Base-by-base conservation (phyloP, 2,329 filamentous ascomycete genomes). In the Trichoderma afroharzianum region DNA sequence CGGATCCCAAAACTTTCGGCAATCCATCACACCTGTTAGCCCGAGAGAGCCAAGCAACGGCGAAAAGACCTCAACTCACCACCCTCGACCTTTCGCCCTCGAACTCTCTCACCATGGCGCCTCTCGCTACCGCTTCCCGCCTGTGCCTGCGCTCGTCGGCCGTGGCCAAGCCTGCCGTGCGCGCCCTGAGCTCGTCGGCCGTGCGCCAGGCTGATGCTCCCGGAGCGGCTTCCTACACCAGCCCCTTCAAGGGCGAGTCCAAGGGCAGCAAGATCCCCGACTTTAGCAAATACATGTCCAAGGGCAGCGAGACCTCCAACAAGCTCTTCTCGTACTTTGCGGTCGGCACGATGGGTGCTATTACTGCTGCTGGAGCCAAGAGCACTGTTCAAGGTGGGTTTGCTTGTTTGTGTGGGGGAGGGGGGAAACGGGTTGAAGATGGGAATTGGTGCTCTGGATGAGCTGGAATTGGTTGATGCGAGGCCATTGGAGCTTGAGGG, bases 241-340 rank as follows among this genome's bases (percentile, higher is more conserved):
- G 87, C 81, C 89, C 89, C 75, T 91, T 91, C 88, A 88, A 86
- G 82, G 88, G 88, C 81, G 82, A 86, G 79, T 81, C 85, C 77
- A 86, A 85, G 81, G 85, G 82, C 77, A 90, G 87, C 82, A 90
- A 92, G 83, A 92, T 98, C 80, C 96, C 96, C 77, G 91, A 93
- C 85, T 98, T 97, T 84, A 89, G 89, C 82, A 92, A 94, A 82
- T 99, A 99, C 87, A 87, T 91, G 84, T 91, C 89, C 83, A 91
- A 90, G 81, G 85, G 86, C 76, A 84, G 85, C 77, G 87, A 91
- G 82, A 88, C 85, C 76, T 87, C 87, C 79, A 97, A 97, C 85
- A 92, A 95, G 87, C 86, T 97, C 77, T 96, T 97, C 83, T 91
- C 91, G 79, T 99, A 99, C 89, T 98, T 99, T 86, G 97, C 98